phyloP scores from a whole-genome alignment of 495 filamentous ascomycete species.

The Saxispiralis lemnorum region DNA sequence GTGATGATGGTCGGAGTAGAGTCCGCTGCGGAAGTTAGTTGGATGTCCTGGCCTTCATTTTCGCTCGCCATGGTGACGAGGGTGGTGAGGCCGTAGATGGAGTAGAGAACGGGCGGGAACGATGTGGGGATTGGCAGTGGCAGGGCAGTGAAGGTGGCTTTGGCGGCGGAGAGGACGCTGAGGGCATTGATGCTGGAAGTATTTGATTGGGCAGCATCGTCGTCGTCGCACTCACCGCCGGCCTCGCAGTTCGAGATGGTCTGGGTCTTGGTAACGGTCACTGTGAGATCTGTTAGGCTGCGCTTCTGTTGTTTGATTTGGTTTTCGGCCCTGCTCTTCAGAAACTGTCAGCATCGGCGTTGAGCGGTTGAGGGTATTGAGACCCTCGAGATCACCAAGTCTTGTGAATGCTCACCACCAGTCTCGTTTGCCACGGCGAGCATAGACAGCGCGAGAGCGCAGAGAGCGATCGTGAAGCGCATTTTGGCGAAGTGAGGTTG shows the following conservation, averaged over 20 bases:
- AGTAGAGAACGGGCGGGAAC: conserved; percentile 1
- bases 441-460: neutral
- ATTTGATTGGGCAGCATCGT: conserved; percentile 2
- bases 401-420: neutral
- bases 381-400: neutral
- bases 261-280: neutral
- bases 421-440: neutral
- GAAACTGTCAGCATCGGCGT: neutral
- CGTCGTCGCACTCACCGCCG: neutral
- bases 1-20: neutral
- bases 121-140: neutral
- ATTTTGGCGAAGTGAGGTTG: neutral
- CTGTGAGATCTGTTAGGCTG: neutral
- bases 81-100: conserved; percentile 1
- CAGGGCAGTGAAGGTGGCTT: neutral
- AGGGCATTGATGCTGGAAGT: conserved; percentile 5
- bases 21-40: neutral
- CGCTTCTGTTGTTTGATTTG: neutral
- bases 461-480: neutral
- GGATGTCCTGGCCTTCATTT: too few species aligned
- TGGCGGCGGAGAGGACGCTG: neutral
- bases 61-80: neutral
- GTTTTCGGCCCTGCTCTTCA: neutral
- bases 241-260: neutral
- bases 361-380: neutral